A percentile compares a stretch with the other conserved stretches of the same genome.
Evolutionary conservation across 768 basidiomycete genomes (phyloP).

Genomic region (Psilocybe tampanensis): DNA sequence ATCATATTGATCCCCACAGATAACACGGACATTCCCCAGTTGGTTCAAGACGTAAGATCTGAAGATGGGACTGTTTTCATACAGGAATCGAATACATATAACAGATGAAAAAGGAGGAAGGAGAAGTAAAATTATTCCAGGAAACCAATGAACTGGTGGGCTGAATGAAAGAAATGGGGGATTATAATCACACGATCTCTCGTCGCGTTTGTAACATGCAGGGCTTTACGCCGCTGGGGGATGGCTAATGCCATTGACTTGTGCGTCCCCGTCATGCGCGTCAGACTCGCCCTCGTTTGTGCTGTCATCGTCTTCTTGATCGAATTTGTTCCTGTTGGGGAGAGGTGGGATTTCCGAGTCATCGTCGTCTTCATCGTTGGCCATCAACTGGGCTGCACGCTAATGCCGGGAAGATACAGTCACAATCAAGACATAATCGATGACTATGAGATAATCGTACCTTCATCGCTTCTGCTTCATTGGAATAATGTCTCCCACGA

Average conservation of each 20-base stretch:
- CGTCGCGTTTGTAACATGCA: neutral
- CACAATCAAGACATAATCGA: neutral
- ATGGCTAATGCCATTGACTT: constrained; percentile 32
- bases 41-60: no score
- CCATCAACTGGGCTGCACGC: constrained; percentile 67
- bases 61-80: neutral
- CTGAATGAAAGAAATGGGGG: neutral
- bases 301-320: constrained; percentile 17
- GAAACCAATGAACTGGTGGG: neutral
- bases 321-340: constrained; percentile 24
- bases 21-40: no score
- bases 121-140: neutral
- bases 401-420: constrained; percentile 27
- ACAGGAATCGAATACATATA: neutral
- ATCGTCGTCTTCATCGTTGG: constrained; percentile 60
- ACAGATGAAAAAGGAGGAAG: neutral
- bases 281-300: constrained; percentile 19
- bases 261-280: constrained; percentile 6
- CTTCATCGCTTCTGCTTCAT: constrained; percentile 94
- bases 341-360: constrained; percentile 25
- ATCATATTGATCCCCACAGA: no score
- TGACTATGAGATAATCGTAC: constrained; percentile 35
- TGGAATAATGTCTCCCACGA: constrained; percentile 84
- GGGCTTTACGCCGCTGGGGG: constrained; percentile 6
- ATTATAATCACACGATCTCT: no score